A percentile compares a stretch with the other conserved stretches of the same genome.
phyloP scores from a whole-genome alignment of 805 yeast genomes.

The Soucietia sequanensis region DNA sequence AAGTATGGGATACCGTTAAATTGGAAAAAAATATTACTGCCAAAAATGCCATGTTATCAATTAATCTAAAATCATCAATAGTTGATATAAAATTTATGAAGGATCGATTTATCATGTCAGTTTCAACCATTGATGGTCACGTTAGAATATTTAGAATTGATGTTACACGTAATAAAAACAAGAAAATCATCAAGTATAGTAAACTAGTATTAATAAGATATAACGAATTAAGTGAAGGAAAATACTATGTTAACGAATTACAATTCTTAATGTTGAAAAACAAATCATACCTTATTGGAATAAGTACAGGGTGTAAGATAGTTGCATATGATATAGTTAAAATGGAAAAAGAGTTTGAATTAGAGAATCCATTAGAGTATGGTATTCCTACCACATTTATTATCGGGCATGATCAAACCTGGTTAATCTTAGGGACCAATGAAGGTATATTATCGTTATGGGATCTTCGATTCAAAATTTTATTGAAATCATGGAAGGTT shows the following conservation, averaged over 20 bases:
- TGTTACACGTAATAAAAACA: constrained; percentile 31
- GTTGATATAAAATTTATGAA: constrained; percentile 50
- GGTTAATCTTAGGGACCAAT: constrained; percentile 75
- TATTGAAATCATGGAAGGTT: constrained; percentile 63
- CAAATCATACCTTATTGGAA: constrained; percentile 44
- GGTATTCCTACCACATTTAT: constrained; percentile 67
- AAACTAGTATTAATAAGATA: constrained; percentile 39
- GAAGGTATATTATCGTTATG: constrained; percentile 75
- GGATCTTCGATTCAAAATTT: constrained; percentile 70
- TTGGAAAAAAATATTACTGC: constrained; percentile 62
- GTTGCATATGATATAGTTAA: constrained; percentile 56
- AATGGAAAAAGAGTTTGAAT: constrained; percentile 40
- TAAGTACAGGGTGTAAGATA: constrained; percentile 54
- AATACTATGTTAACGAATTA: constrained; percentile 45
- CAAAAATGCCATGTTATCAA: constrained; percentile 42
- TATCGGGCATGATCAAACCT: constrained; percentile 50
- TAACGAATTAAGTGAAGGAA: constrained; percentile 35
- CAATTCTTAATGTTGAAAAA: constrained; percentile 40
- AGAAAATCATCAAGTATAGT: constrained; percentile 26
- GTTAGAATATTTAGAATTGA: constrained; percentile 39
- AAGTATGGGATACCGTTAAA: constrained; percentile 73
- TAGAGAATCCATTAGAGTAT: constrained; percentile 58
- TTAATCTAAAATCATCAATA: constrained; percentile 50
- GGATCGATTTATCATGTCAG: constrained; percentile 58
- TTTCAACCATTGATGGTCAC: constrained; percentile 48